Evolutionary conservation across 805 yeast genomes (phyloP), one percentile per base, ranked within the genome.

Genomic region (Lipomyces kockii): DNA sequence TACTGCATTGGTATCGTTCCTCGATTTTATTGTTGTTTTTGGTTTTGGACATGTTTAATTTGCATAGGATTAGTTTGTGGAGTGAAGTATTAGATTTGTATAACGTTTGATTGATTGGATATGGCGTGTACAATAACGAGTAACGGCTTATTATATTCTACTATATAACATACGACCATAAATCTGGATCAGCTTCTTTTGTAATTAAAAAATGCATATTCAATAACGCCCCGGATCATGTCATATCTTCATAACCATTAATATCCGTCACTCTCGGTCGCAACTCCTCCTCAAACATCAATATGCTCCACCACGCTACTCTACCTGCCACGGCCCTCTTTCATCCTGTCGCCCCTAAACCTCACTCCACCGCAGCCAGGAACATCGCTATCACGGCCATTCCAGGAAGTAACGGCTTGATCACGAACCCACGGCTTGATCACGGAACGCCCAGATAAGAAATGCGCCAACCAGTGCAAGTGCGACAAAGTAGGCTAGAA

Each of bases 401-500:
- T 29, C 53, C 55, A 5, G 54, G 25, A 17, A n/a, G 34, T 25
- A n/a, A 25, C n/a, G 9, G 11, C 51, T 58, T 58, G 12, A 58
- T 46, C 34, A 49, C 35, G 6, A 1, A 29, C 32, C 32, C 32
- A 29, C 7, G 32, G 32, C 32, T 29, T 29, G 32, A 55, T 49
- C 37, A 49, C 51, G 32, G 52, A 64, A 55, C 1, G 58, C 25
- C 27, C 57, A 37, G 37, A 34, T n/a, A 20, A 64, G 57, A 11
- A 64, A 17, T 2, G 39, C 25, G 35, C 62, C 58, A 14, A 64
- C 58, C 14, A 64, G 17, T 6, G 52, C 55, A 2, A 64, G 58
- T n/a, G 67, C 67, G 49, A 60, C 27, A 8, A 64, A 35, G 37
- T 64, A 64, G 7, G 56, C 34, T 20, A 64, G n/a, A 11, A 64